A percentile compares a stretch with the other conserved stretches of the same genome.
These are phyloP conservation scores for Binderoboletus segoi DNA, from an alignment of 1,284 basidiomycete species.

Conservation along the genomic window DNA sequence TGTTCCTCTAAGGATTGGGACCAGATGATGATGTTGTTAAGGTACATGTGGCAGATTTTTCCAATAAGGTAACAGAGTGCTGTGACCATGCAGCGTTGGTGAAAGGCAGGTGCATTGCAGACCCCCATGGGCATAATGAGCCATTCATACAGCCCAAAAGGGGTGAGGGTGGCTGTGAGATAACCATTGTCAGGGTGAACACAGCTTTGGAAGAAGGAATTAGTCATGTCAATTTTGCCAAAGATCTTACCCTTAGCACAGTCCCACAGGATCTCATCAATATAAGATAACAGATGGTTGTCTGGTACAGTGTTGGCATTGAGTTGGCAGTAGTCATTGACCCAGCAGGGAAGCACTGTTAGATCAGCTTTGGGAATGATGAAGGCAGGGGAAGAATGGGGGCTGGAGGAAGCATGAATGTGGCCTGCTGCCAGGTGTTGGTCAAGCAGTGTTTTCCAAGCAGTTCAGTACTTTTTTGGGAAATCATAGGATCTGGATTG, in stretches of 20 bases:
- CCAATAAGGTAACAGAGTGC: constrained; percentile 23
- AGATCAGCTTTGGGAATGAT: constrained; percentile 15
- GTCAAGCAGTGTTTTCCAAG: constrained; percentile 32
- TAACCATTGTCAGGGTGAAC: constrained; percentile 36
- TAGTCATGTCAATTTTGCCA: constrained; percentile 42
- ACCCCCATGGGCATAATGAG: background rate
- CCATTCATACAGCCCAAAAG: background rate
- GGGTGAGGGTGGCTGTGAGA: constrained; percentile 17
- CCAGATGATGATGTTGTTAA: constrained; percentile 45
- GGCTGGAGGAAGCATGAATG: constrained; percentile 9
- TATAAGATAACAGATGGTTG: constrained; percentile 25
- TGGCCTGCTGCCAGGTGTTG: constrained; percentile 31
- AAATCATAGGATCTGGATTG: constrained; percentile 21
- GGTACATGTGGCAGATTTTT: constrained; percentile 31
- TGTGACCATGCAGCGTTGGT: constrained; percentile 21
- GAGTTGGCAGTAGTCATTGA: constrained; percentile 17
- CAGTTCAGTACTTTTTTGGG: constrained; percentile 30
- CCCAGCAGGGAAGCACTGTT: constrained; percentile 7
- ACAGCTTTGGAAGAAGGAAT: constrained; percentile 40
- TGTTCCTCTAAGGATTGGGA: constrained; percentile 35
- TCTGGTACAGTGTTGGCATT: background rate
- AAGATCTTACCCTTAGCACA: constrained; percentile 23
- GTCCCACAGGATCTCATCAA: constrained; percentile 24
- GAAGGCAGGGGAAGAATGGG: constrained; percentile 1
- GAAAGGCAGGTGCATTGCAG: background rate